A percentile compares a stretch with the other conserved stretches of the same genome.
Evolutionary conservation across 2,329 filamentous ascomycete genomes (phyloP).

Genomic region (Fusarium palustre): DNA sequence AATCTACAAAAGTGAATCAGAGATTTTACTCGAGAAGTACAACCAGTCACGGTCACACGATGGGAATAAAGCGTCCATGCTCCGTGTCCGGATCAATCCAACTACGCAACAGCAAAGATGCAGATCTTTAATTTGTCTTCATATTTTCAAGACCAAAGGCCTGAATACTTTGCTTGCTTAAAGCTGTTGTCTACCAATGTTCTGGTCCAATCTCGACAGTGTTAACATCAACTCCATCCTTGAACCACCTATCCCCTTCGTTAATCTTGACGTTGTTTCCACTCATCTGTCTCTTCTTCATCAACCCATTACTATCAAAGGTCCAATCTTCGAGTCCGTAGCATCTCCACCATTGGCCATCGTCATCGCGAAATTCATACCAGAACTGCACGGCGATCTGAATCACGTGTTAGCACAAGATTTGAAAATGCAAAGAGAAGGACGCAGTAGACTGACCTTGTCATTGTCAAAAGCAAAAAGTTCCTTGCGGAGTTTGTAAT

Average conservation of each 20-base stretch:
- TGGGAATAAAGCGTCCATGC: not conserved
- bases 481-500: constrained; percentile 83
- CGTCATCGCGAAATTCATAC: constrained; percentile 81
- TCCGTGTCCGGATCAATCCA: not conserved
- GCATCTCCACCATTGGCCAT: constrained; percentile 85
- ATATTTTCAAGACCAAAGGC: not conserved
- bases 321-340: constrained; percentile 88
- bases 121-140: not conserved
- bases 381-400: constrained; percentile 89
- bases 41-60: not conserved
- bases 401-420: not conserved
- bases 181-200: constrained; percentile 15
- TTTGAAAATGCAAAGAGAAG: accelerated
- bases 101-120: not conserved
- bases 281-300: constrained; percentile 82
- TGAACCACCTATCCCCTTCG: constrained; percentile 75
- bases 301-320: constrained; percentile 75
- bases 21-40: not conserved
- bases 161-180: not conserved
- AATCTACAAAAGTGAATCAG: not conserved
- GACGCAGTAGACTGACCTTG: constrained; percentile 56
- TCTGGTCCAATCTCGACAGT: constrained; percentile 65
- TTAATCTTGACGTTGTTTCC: constrained; percentile 75
- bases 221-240: constrained; percentile 76
- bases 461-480: constrained; percentile 81